Percentiles rank a stretch among this genome's conserved stretches.
Evolutionary conservation across 495 filamentous ascomycete genomes (phyloP).

Genomic region (Penicillium nucicola): DNA sequence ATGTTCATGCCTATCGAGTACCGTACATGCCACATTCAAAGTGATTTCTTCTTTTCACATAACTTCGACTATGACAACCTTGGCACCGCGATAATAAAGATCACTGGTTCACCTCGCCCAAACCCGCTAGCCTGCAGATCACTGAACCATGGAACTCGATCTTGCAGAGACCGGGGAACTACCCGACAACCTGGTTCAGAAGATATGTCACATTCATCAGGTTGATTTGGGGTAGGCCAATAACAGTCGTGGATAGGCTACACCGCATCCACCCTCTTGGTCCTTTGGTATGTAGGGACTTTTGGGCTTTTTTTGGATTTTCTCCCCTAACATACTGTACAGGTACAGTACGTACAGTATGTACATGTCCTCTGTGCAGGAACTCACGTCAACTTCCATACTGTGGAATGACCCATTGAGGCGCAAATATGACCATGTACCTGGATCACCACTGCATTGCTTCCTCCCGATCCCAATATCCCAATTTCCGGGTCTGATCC

Average conservation of each 20-base stretch:
- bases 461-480: background rate
- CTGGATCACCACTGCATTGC: background rate
- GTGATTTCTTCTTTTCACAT: no score
- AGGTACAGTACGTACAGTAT: no score
- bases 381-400: no score
- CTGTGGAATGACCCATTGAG: slow-evolving; percentile 5
- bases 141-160: slow-evolving; percentile 6
- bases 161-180: slow-evolving; percentile 19
- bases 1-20: no score
- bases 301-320: slow-evolving; percentile 5
- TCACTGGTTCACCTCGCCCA: background rate
- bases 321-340: background rate
- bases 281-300: slow-evolving; percentile 24
- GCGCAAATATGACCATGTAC: slow-evolving; percentile 2
- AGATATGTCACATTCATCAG: slow-evolving; percentile 21
- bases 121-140: slow-evolving; percentile 10
- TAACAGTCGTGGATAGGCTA: background rate
- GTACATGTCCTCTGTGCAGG: no score
- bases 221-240: no score
- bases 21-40: no score
- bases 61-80: no score
- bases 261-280: slow-evolving; percentile 1
- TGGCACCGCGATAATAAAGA: no score
- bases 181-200: slow-evolving; percentile 8
- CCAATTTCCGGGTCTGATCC: background rate